Evolutionary conservation across 2,329 filamentous ascomycete species (phyloP), one percentile per base, ranked within the genome.

Genomic region (Colletotrichum sp.): DNA sequence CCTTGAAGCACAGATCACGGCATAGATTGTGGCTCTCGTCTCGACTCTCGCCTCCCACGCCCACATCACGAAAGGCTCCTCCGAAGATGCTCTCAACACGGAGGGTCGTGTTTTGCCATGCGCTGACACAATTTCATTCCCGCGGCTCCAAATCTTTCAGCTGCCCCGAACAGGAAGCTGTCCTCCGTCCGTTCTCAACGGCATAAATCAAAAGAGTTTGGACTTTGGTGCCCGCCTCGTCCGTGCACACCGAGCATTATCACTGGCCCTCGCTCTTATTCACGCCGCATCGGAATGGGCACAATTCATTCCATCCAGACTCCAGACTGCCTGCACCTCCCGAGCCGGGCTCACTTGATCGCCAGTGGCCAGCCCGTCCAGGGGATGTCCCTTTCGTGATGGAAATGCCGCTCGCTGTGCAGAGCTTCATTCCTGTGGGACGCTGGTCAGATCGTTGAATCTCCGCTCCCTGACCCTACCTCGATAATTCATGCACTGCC

Each of bases 401-500:
- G 58, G 64, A 60, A 68, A 62, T 65, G 64, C 62, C 64, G 62
- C 8, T 61, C 18, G 58, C 55, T 26, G 28, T 62, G 67, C 56
- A 52, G 67, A 62, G 34, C 56, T 64, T 62, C 67, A 66, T 61
- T 66, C 52, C 36, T 30, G 62, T 62, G 64, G 43, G 21, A 55
- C 24, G n/a, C 21, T 38, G n/a, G 32, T 26, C 30, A 58, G 21
- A 28, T 58, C 52, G 34, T 36, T 71, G 61, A 32, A 75, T 68
- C 60, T 73, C 70, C 70, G 64, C 34, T 65, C 73, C 73, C 70
- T 73, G 64, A 36, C 73, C 67, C 34, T 73, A 65, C 73, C 70
- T 30, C 52, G 56, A 73, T 64, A 68, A 36, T 64, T 68, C 32
- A 69, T 73, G 73, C 73, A 75, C 73, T 75, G 73, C 73, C 64